Conservation (phyloP, 1,139 yeast species). For the Magnusiomyces tetraspermus region DNA sequence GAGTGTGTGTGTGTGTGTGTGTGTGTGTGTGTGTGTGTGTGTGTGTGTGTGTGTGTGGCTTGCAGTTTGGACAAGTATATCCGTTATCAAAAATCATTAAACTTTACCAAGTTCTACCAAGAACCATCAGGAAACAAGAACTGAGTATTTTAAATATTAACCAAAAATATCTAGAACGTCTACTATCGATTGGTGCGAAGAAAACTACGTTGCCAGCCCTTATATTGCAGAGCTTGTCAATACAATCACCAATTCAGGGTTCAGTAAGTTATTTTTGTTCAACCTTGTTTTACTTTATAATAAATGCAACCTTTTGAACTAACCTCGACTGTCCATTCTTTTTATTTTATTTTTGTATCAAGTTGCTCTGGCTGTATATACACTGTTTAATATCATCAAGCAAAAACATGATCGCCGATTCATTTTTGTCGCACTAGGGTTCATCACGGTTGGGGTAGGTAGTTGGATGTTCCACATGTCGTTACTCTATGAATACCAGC, state of each 20-base stretch:
- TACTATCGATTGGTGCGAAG: slow-evolving; percentile 96
- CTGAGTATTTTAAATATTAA: too few relatives aligned
- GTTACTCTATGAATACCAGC: slow-evolving; percentile 72
- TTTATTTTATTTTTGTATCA: too few relatives aligned
- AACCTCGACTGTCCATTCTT: too few relatives aligned
- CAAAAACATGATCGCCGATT: slow-evolving; percentile 65
- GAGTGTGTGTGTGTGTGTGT: too few relatives aligned
- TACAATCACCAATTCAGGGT: slow-evolving; percentile 65
- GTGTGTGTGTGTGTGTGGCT: too few relatives aligned
- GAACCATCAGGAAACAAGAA: too few relatives aligned
- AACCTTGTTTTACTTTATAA: neutral
- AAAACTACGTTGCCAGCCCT: slow-evolving; percentile 75
- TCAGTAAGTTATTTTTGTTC: too few relatives aligned
- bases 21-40: too few relatives aligned
- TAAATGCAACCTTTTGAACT: too few relatives aligned
- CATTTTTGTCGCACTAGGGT: slow-evolving; percentile 62
- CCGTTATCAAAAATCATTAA: too few relatives aligned
- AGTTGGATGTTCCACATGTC: slow-evolving; percentile 97
- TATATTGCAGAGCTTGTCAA: slow-evolving; percentile 85
- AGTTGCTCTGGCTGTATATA: slow-evolving; percentile 56
- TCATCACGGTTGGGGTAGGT: slow-evolving; percentile 83
- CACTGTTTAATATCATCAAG: slow-evolving; percentile 50
- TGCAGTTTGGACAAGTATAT: too few relatives aligned
- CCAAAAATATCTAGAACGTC: slow-evolving; percentile 38
- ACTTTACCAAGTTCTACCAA: too few relatives aligned